Base-by-base conservation (phyloP, 1,284 basidiomycete species). In the Lignosus rhinocerotis region DNA sequence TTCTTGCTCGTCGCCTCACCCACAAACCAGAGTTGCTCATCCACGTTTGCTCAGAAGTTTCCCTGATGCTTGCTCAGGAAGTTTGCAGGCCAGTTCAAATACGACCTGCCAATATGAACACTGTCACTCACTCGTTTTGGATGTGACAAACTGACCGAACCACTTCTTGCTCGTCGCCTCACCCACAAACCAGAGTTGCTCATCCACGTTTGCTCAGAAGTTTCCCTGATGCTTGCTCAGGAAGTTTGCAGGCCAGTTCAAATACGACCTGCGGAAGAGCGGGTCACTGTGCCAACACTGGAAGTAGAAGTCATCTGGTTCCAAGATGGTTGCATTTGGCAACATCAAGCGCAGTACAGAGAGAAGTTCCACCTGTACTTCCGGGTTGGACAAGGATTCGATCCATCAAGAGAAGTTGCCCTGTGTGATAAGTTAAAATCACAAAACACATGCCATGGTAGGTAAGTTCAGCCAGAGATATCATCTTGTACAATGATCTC, bases 231-330 rank as follows among this genome's bases (percentile, higher is more conserved):
- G 82, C 31, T 76, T 76, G 10, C 74, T 76, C 25, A 80, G 69
- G 63, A 86, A 85, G 6, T 80, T 76, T 1, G 85, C 75, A 0
- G 86, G 86, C 85, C 86, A 88, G 62, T 88, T 89, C 16, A 83
- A 85, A 66, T 86, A 90, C 7, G 85, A 82, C 3, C 88, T 87
- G 11, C 84, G 78, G 71, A 78, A 87, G 16, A 88, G 72, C 6
- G 81, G 80, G 61, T 88, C 79, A 12, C 70, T 69, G 42, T 76
- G 68, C 88, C 87, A 90, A 7, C 80, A 72, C 4, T 80, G 79
- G 64, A 85, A 82, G 62, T 78, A 76, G 68, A 90, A 83, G 45
- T 78, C 81, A 2, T 74, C 65, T 0, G 86, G 86, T 2, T 66
- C 65, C 5, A 85, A 84, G 10, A 88, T 75, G 12, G 74, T 75